phyloP scores from a whole-genome alignment of 306 rosid species.

The Prunus davidiana region DNA sequence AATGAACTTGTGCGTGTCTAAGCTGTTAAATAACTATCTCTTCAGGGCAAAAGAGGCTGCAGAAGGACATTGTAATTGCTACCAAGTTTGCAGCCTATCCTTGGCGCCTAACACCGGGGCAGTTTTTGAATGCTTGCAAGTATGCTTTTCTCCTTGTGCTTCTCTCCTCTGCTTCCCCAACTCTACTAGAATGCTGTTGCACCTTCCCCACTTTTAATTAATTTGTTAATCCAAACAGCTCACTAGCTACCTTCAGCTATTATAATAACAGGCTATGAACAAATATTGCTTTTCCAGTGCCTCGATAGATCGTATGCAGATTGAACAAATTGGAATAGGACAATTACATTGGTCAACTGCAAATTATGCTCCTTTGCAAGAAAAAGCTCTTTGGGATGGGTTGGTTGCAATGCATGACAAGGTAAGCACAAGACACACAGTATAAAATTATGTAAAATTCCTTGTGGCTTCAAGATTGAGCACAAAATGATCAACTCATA shows the following conservation, averaged over 20 bases:
- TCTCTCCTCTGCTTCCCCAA: neutral
- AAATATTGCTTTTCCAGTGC: constrained; percentile 49
- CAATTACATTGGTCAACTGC: constrained; percentile 98
- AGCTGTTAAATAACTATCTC: neutral
- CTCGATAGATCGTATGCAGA: constrained; percentile 77
- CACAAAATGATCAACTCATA: constrained; percentile 13
- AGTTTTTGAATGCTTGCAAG: constrained; percentile 95
- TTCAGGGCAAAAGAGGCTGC: constrained; percentile 53
- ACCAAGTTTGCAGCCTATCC: constrained; percentile 98
- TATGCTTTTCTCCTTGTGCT: constrained; percentile 11
- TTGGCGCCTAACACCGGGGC: constrained; percentile 86
- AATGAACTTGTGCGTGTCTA: neutral
- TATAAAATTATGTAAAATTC: too few relatives aligned
- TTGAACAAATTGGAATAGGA: constrained; percentile 86
- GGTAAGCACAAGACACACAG: constrained; percentile 34
- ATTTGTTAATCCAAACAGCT: too few relatives aligned
- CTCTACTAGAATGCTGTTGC: neutral
- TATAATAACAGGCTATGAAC: neutral
- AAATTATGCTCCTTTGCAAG: constrained; percentile 89
- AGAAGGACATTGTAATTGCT: constrained; percentile 68
- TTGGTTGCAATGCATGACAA: constrained; percentile 92
- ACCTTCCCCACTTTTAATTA: neutral
- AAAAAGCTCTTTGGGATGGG: constrained; percentile 92
- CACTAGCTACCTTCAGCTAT: too few relatives aligned
- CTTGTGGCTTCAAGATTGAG: neutral